These are phyloP conservation scores for Botrytis sinoallii DNA, from an alignment of 2,329 filamentous ascomycete species.

Conservation along the genomic window DNA sequence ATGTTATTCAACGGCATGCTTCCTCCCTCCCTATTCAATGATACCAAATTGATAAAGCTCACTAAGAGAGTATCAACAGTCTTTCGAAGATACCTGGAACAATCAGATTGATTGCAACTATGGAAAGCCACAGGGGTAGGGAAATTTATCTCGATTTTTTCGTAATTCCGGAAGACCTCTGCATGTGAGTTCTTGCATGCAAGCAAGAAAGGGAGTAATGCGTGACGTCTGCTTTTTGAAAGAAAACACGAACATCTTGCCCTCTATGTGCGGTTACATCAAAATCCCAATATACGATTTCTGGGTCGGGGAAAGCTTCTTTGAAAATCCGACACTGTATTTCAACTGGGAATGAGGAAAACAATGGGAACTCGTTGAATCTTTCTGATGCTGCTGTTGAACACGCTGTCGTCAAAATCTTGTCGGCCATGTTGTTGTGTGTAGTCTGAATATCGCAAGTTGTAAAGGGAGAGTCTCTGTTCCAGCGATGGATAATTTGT, in stretches of 20 bases:
- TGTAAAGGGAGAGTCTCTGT: not conserved
- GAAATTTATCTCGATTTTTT: not conserved
- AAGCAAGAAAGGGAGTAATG: not conserved
- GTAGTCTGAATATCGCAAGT: not conserved
- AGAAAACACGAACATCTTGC: too few species aligned
- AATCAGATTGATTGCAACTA: rapidly evolving
- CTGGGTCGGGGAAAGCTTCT: not conserved
- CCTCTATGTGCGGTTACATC: not conserved
- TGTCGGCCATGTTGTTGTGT: not conserved
- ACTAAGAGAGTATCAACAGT: not conserved
- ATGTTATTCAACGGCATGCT: not conserved
- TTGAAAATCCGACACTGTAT: not conserved
- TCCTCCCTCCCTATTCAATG: not conserved
- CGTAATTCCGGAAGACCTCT: not conserved
- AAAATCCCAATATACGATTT: not conserved
- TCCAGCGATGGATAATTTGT: not conserved
- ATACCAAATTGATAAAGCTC: rapidly evolving
- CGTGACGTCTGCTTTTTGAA: rapidly evolving
- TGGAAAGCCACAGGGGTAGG: rapidly evolving
- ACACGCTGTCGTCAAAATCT: not conserved
- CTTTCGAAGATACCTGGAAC: not conserved
- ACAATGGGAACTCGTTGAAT: not conserved
- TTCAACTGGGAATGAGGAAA: not conserved
- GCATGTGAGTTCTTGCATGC: not conserved
- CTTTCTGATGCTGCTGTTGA: too few species aligned